A percentile compares a stretch with the other conserved stretches of the same genome.
These are phyloP conservation scores for Mimosa pudica DNA, from an alignment of 306 rosid genomes.

Conservation along the genomic window DNA sequence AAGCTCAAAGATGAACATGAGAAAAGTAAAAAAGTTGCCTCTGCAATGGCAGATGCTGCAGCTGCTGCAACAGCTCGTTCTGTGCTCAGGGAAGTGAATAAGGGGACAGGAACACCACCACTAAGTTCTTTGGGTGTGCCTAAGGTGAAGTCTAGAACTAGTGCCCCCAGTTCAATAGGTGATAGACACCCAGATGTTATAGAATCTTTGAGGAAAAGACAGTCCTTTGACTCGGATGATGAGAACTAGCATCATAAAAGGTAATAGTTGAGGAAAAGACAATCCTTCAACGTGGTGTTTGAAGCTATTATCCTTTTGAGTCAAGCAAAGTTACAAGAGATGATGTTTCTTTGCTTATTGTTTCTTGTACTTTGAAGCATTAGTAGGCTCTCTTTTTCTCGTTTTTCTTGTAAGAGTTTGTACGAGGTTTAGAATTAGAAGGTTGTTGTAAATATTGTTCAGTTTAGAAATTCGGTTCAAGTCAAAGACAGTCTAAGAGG, in stretches of 20 bases:
- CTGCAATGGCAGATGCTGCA: conserved; percentile 82
- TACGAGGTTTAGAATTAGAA: too few relatives aligned
- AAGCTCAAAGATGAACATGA: conserved; percentile 18
- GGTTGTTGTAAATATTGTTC: too few relatives aligned
- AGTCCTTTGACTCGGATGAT: conserved; percentile 70
- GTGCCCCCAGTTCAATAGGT: conserved; percentile 30
- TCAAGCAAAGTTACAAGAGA: too few relatives aligned
- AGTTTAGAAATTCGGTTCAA: too few relatives aligned
- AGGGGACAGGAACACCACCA: conserved; percentile 65
- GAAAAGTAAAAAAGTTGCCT: conserved; percentile 57
- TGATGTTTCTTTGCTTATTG: too few relatives aligned
- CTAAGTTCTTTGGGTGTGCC: conserved; percentile 61
- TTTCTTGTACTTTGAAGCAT: too few relatives aligned
- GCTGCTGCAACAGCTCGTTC: conserved; percentile 82
- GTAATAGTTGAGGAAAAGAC: conserved; percentile 49
- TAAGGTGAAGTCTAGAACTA: conserved; percentile 59
- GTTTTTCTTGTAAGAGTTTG: too few relatives aligned
- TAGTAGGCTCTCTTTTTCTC: too few relatives aligned
- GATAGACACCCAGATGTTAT: conserved; percentile 44
- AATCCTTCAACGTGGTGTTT: conserved; percentile 48
- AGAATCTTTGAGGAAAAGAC: conserved; percentile 68
- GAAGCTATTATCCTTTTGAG: too few relatives aligned
- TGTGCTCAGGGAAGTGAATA: conserved; percentile 81
- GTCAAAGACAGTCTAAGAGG: too few relatives aligned
- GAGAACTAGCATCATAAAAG: conserved; percentile 44